These are phyloP conservation scores for Fusarium zealandicum DNA, from an alignment of 2,329 filamentous ascomycete species.

Conservation along the genomic window DNA sequence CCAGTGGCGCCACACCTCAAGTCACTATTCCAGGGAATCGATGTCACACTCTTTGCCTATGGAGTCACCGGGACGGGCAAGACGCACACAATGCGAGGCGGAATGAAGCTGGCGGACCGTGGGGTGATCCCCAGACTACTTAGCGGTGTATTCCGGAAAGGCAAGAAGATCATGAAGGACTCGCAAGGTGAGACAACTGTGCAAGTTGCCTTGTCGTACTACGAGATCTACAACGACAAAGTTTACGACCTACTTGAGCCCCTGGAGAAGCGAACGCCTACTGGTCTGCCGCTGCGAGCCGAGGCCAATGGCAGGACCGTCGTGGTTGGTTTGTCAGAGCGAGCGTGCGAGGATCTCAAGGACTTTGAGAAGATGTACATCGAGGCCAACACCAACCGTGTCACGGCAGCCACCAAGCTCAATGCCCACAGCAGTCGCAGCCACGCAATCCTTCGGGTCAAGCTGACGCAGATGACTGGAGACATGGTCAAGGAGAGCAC, in stretches of 20 bases:
- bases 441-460: constrained; percentile 90
- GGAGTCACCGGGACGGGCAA: constrained; percentile 94
- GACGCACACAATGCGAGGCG: constrained; percentile 95
- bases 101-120: constrained; percentile 82
- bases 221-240: constrained; percentile 97
- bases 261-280: constrained; percentile 82
- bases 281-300: constrained; percentile 81
- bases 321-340: constrained; percentile 85
- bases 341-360: constrained; percentile 81
- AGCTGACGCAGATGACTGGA: constrained; percentile 78
- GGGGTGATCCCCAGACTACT: constrained; percentile 88
- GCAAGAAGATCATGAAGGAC: constrained; percentile 86
- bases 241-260: constrained; percentile 90
- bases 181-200: constrained; percentile 73
- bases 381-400: constrained; percentile 88
- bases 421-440: constrained; percentile 91
- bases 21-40: constrained; percentile 87
- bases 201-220: constrained; percentile 83
- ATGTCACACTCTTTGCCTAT: constrained; percentile 91
- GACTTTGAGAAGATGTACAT: constrained; percentile 92
- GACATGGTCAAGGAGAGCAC: constrained; percentile 77
- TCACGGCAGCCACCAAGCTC: constrained; percentile 89
- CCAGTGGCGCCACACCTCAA: constrained; percentile 91
- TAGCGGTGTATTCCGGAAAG: constrained; percentile 83
- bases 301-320: constrained; percentile 88